phyloP scores from a whole-genome alignment of 2,329 filamentous ascomycete genomes.

The Cylindrodendrum hubeiense region DNA sequence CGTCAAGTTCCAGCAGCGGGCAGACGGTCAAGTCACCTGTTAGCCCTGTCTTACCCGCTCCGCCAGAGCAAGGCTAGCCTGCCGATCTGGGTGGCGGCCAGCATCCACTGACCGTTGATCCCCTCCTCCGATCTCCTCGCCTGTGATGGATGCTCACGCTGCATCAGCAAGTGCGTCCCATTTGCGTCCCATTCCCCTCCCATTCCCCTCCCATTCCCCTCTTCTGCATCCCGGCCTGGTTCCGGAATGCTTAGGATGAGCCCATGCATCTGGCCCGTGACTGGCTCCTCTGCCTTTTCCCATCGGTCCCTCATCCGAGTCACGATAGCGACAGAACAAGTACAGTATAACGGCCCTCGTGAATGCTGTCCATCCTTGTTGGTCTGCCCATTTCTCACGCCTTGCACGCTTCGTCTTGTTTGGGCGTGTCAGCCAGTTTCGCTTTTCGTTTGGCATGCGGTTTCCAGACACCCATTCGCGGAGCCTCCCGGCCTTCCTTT shows the following conservation, averaged over 20 bases:
- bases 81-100: slow-evolving; percentile 42
- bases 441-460: slow-evolving; percentile 5
- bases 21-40: slow-evolving; percentile 19
- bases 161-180: not conserved
- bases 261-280: slow-evolving; percentile 15
- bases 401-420: not conserved
- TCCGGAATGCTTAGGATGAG: slow-evolving; percentile 18
- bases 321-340: slow-evolving; percentile 1
- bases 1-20: not conserved
- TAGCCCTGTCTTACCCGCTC: slow-evolving; percentile 25
- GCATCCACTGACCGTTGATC: slow-evolving; percentile 12
- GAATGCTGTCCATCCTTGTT: not conserved
- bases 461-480: slow-evolving; percentile 5
- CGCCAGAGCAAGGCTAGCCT: slow-evolving; percentile 32
- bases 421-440: slow-evolving; percentile 1
- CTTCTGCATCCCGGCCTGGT: slow-evolving; percentile 10
- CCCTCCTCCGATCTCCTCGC: slow-evolving; percentile 11
- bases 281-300: slow-evolving; percentile 7
- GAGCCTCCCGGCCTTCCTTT: slow-evolving; percentile 20
- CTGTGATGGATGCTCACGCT: not conserved
- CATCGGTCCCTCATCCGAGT: slow-evolving; percentile 17
- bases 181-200: not conserved
- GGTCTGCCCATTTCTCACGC: slow-evolving; percentile 16
- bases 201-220: no score
- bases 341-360: not conserved